Evolutionary conservation across 1,139 yeast species (phyloP).

Genomic region (Blastobotrys buckinghamii): DNA sequence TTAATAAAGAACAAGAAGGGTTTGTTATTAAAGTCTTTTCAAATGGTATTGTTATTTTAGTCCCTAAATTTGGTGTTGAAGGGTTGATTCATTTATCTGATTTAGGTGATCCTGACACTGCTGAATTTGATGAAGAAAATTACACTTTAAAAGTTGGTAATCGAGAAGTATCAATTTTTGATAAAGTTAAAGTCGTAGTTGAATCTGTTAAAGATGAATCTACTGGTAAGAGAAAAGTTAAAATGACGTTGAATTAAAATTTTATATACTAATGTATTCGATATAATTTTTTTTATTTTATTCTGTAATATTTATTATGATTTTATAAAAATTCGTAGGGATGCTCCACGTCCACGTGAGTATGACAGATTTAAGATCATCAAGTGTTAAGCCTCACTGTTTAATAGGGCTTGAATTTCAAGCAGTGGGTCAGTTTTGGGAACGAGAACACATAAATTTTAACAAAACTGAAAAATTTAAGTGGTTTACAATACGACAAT

Average conservation of each 20-base stretch:
- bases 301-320: no score
- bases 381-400: no score
- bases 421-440: no score
- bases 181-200: conserved; percentile 76
- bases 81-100: conserved; percentile 80
- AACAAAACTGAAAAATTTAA: no score
- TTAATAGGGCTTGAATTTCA: no score
- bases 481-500: no score
- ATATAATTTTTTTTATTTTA: no score
- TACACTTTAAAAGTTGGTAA: conserved; percentile 61
- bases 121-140: conserved; percentile 70
- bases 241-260: conserved; percentile 39
- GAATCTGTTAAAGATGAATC: conserved; percentile 76
- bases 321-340: no score
- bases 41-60: conserved; percentile 91
- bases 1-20: conserved; percentile 74
- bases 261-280: no score
- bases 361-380: no score
- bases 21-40: conserved; percentile 87
- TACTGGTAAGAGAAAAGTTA: conserved; percentile 92
- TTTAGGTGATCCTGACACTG: conserved; percentile 59
- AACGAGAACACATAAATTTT: no score
- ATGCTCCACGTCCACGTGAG: no score
- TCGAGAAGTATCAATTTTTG: conserved; percentile 63
- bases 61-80: conserved; percentile 97